A percentile compares a stretch with the other conserved stretches of the same genome.
Evolutionary conservation across 768 basidiomycete genomes (phyloP).

Genomic region (Neoboletus brunneissimus): DNA sequence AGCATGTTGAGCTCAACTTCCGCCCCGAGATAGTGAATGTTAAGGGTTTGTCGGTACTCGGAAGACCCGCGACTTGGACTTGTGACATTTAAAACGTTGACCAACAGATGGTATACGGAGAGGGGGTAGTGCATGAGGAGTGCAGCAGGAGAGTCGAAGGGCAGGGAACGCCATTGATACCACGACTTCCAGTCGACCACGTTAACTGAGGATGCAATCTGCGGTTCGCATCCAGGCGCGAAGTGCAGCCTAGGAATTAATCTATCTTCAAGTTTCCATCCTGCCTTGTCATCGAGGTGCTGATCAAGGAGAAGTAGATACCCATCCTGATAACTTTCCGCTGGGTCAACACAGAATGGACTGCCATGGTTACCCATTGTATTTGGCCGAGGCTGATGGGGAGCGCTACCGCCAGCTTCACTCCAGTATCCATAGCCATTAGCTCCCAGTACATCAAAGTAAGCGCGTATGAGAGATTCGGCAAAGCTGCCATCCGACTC

Average conservation of each 20-base stretch:
- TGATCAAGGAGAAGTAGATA: constrained; percentile 32
- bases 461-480: constrained; percentile 34
- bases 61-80: constrained; percentile 22
- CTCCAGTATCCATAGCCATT: constrained; percentile 44
- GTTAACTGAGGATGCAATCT: constrained; percentile 26
- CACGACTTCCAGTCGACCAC: constrained; percentile 43
- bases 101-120: constrained; percentile 38
- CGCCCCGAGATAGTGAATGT: constrained; percentile 38
- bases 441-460: constrained; percentile 37
- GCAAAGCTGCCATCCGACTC: constrained; percentile 42
- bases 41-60: constrained; percentile 26
- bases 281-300: constrained; percentile 31
- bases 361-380: constrained; percentile 3
- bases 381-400: constrained; percentile 29
- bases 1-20: constrained; percentile 41
- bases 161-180: constrained; percentile 44
- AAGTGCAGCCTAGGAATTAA: constrained; percentile 36
- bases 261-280: constrained; percentile 37
- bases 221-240: constrained; percentile 26
- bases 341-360: constrained; percentile 8
- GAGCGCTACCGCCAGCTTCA: constrained; percentile 32
- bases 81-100: constrained; percentile 33
- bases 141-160: constrained; percentile 41
- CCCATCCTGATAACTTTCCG: constrained; percentile 31
- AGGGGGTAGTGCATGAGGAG: constrained; percentile 46